Evolutionary conservation across 805 yeast genomes (phyloP), one percentile per base, ranked within the genome.

Genomic region (Scheffersomyces lignosus): DNA sequence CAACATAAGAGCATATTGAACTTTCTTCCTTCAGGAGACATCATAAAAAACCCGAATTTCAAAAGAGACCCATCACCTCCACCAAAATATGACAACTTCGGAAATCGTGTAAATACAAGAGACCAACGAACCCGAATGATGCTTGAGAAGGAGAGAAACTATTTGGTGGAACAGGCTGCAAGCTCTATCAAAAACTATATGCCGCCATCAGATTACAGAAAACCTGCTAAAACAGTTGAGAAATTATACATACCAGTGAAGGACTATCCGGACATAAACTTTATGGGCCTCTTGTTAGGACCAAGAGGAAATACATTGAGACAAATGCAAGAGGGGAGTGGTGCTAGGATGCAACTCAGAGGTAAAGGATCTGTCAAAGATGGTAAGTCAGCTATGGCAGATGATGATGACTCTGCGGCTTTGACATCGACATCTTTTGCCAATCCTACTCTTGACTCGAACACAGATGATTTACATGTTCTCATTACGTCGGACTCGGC

Each of bases 351-450:
- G 41, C 95, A 90, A 3, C 86, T 93, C 33, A 73, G 99, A 48
- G 99, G 99, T 18, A 81, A 85, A 48, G 99, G 99, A 0, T 90
- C 97, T 1, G 95, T 89, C 14, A 91, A 91, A 54, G 96, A 87
- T 54, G 98, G 98, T 22, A 84, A 81, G 57, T 60, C 63, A 16
- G 75, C 77, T 39, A 64, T 77, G 1, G 65, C 81, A 47, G 80
- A 82, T 30, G 51, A 44, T 27, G 60, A 52, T 16, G 27, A 47
- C 15, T 35, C 43, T 29, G 46, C 50, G 18, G 48, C 52, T 9
- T 14, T 42, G 15, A 35, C 53, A 12, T 41, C 51, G 1, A 39
- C 48, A 1, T 50, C 60, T 23, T 49, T 46, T 29, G 38, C 53
- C 10, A 47, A 51, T 25, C 59, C 60, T 2, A 47, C 38, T 33